Evolutionary conservation across 2,329 filamentous ascomycete species (phyloP).

Genomic region (Fusarium sp.): DNA sequence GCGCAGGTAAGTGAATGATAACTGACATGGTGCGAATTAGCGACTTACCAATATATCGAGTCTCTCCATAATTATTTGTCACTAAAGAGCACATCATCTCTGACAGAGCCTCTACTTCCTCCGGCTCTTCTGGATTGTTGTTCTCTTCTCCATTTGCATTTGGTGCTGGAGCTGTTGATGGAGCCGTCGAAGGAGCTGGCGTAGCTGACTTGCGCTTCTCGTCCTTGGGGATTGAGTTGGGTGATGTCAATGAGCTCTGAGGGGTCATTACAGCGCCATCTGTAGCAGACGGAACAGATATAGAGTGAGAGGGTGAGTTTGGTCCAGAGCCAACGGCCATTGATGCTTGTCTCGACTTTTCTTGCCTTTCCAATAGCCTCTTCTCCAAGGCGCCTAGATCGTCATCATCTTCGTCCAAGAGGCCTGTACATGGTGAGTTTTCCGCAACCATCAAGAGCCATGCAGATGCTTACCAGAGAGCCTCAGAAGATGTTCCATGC

Average conservation of each 20-base stretch:
- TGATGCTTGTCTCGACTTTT: slow-evolving; percentile 64
- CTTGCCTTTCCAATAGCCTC: slow-evolving; percentile 70
- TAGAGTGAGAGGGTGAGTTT: slow-evolving; percentile 63
- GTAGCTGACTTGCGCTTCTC: slow-evolving; percentile 49
- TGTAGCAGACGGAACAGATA: slow-evolving; percentile 53
- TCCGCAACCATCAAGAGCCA: background rate
- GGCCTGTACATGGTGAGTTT: slow-evolving; percentile 60
- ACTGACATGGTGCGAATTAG: background rate
- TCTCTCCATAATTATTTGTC: slow-evolving; percentile 94
- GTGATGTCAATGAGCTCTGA: slow-evolving; percentile 67
- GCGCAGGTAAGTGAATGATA: slow-evolving; percentile 22
- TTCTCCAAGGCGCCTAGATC: slow-evolving; percentile 90
- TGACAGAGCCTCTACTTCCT: slow-evolving; percentile 87
- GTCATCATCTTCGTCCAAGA: slow-evolving; percentile 87
- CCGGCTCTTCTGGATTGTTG: slow-evolving; percentile 50
- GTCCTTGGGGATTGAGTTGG: slow-evolving; percentile 57
- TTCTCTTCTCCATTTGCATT: slow-evolving; percentile 35
- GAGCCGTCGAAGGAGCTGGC: slow-evolving; percentile 27
- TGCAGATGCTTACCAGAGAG: slow-evolving; percentile 71
- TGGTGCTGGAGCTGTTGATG: slow-evolving; percentile 14
- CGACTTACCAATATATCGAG: slow-evolving; percentile 86
- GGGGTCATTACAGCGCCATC: slow-evolving; percentile 62
- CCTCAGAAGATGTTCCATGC: slow-evolving; percentile 92
- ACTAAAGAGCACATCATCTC: slow-evolving; percentile 99
- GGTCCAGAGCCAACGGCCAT: slow-evolving; percentile 62